Percentiles rank a stretch among this genome's conserved stretches.
These are phyloP conservation scores for Jaltomata sinuosa DNA, from an alignment of 257 asterid species.

Conservation along the genomic window DNA sequence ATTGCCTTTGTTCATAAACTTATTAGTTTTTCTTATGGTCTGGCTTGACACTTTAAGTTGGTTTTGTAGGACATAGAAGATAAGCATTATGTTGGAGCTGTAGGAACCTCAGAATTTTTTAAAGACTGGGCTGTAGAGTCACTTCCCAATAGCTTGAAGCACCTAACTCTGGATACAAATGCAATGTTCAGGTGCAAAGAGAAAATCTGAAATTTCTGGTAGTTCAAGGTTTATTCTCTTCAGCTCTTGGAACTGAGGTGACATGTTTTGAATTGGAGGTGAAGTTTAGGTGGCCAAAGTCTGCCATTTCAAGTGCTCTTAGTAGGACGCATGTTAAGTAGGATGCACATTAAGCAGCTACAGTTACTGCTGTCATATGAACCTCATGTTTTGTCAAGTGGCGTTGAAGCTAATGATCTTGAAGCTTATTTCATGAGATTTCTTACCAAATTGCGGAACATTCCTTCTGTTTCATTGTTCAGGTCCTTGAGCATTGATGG, in stretches of 20 bases:
- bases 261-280: constrained; percentile 85
- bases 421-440: constrained; percentile 76
- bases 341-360: constrained; percentile 77
- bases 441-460: constrained; percentile 52
- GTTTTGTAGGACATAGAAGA: constrained; percentile 67
- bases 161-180: constrained; percentile 60
- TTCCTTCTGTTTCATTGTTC: constrained; percentile 82
- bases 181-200: constrained; percentile 57
- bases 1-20: neutral
- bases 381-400: constrained; percentile 39
- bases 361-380: constrained; percentile 61
- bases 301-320: constrained; percentile 55
- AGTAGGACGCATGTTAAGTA: constrained; percentile 66
- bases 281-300: constrained; percentile 81
- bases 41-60: constrained; percentile 1
- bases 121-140: constrained; percentile 84
- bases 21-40: neutral
- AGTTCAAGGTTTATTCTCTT: constrained; percentile 80
- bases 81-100: constrained; percentile 46
- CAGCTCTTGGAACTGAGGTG: constrained; percentile 90
- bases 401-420: constrained; percentile 64
- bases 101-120: constrained; percentile 51
- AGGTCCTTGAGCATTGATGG: constrained; percentile 61
- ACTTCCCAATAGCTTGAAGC: constrained; percentile 57
- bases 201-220: constrained; percentile 81